Base-by-base conservation (phyloP, 2,329 filamentous ascomycete genomes). In the Fusarium vanettenii region DNA sequence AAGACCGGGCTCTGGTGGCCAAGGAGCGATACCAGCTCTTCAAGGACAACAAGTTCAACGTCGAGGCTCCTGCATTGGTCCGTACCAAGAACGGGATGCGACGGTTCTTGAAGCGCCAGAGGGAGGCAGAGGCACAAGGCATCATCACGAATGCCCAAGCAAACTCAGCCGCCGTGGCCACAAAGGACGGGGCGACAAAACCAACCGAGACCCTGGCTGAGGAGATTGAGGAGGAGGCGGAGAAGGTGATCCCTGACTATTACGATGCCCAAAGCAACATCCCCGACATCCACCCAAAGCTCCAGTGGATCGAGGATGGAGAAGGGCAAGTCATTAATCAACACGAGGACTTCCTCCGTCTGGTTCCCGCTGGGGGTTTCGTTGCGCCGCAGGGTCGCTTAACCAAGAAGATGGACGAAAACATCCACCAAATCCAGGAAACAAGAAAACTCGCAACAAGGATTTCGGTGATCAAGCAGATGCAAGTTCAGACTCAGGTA, bases 381-480 rank as follows among this genome's bases (percentile, higher is more conserved):
- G 89, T 88, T 11, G 89, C 95, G 10, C 93, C 95, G 0, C 88
- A 92, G 37, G 94, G 95, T 81, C 89, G 89, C 63, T 85, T 99
- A 39, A 88, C 93, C 2, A 91, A 91, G 77, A 96, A 93, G 81
- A 93, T 99, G 84, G 94, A 98, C 77, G 90, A 92, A 65, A 99
- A 99, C 78, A 94, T 98, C 84, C 91, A 91, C 70, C 95, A 98
- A 81, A 95, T 99, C 89, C 97, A 99, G 82, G 96, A 98, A 79
- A 99, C 97, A 1, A 90, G 97, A 76, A 98, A 98, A 81, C 89
- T 99, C 33, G 97, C 95, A 79, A 95, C 95, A 13, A 99, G 98
- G 85, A 98, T 99, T 81, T 93, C 94, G 59, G 95, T 99, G 71
- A 97, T 99, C 81, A 99, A 98, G 86, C 97, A 99, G 85, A 99